phyloP scores from a whole-genome alignment of 371 early-diverging fungal species.

The Amoeboradix gromovi region DNA sequence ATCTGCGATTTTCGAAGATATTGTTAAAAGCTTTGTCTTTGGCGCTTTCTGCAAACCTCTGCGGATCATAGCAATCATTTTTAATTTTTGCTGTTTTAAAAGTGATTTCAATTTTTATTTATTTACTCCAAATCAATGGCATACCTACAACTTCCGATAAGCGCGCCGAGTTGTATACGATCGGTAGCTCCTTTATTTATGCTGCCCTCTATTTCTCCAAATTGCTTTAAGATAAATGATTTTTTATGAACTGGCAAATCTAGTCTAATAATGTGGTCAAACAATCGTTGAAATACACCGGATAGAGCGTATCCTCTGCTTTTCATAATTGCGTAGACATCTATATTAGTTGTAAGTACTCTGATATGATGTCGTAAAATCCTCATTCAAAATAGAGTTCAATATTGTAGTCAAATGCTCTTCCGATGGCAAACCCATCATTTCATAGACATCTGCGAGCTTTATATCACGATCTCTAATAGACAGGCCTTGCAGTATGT shows the following conservation, averaged over 20 bases:
- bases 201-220: background rate
- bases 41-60: background rate
- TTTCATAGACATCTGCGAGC: background rate
- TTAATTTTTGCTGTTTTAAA: too few species aligned
- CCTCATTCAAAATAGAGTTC: background rate
- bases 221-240: background rate
- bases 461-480: background rate
- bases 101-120: too few species aligned
- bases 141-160: background rate
- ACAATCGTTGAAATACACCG: background rate
- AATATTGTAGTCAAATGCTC: background rate
- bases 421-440: background rate
- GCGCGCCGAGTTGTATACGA: background rate
- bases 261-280: background rate
- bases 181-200: background rate
- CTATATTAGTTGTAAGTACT: background rate
- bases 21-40: background rate
- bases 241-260: background rate
- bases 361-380: background rate
- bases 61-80: background rate
- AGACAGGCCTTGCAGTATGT: slow-evolving; percentile 40
- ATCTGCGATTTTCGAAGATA: background rate
- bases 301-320: background rate
- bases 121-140: too few species aligned
- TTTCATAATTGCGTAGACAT: background rate